Conservation (phyloP, 2,329 filamentous ascomycete species). For the Colletotrichum scovillei region DNA sequence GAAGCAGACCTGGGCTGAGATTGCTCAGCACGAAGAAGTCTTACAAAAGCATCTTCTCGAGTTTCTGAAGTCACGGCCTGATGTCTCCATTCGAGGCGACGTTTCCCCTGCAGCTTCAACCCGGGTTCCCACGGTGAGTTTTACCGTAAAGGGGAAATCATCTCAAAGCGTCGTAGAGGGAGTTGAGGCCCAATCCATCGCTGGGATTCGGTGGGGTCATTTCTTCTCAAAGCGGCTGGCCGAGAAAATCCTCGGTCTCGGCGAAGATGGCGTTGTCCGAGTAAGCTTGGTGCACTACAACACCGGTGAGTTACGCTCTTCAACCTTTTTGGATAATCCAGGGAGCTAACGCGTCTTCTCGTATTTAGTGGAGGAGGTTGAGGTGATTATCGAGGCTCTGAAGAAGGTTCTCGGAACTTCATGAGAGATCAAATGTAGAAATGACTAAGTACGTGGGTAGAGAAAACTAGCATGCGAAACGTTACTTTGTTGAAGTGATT, state of each 20-base stretch:
- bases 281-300: conserved; percentile 81
- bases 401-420: background rate
- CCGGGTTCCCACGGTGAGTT: background rate
- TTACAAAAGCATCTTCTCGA: background rate
- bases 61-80: background rate
- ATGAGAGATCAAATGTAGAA: background rate
- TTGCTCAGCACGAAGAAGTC: background rate
- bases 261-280: conserved; percentile 70
- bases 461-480: background rate
- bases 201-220: conserved; percentile 73
- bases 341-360: background rate
- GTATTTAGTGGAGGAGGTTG: background rate
- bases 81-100: background rate
- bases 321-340: background rate
- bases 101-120: background rate
- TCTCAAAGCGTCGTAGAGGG: conserved; percentile 50
- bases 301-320: conserved; percentile 60
- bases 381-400: background rate
- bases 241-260: conserved; percentile 67
- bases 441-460: background rate
- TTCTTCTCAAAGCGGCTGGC: conserved; percentile 76
- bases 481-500: background rate
- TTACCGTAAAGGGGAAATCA: background rate
- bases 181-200: conserved; percentile 67
- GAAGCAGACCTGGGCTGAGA: background rate